Evolutionary conservation across 371 early-diverging fungal species (phyloP).

Genomic region (Saksenaea oblongispora): DNA sequence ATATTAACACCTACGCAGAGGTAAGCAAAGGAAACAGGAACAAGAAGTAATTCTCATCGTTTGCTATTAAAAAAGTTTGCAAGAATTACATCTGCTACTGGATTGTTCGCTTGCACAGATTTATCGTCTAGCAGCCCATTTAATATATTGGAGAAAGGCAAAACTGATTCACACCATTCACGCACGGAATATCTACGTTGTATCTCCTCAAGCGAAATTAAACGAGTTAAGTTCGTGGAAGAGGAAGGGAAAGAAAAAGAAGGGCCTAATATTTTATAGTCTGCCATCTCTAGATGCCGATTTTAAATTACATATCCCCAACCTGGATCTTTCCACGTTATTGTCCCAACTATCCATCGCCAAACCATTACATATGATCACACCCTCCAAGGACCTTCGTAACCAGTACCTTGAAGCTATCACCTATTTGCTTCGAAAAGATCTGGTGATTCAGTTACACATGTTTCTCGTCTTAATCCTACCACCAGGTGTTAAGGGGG

Average conservation of each 20-base stretch:
- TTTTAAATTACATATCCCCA: conserved; percentile 67
- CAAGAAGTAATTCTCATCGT: background rate
- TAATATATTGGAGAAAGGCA: conserved; percentile 91
- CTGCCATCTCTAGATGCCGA: conserved; percentile 56
- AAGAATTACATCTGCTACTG: conserved; percentile 76
- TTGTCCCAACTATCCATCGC: conserved; percentile 77
- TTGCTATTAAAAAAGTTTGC: conserved; percentile 51
- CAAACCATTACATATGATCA: conserved; percentile 65
- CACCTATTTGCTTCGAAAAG: conserved; percentile 78
- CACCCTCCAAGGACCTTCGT: conserved; percentile 65
- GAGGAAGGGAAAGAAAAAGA: no score
- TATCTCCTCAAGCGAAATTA: conserved; percentile 67
- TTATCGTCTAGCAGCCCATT: conserved; percentile 84
- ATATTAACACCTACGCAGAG: conserved; percentile 86
- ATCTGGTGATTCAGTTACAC: conserved; percentile 80
- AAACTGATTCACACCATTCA: conserved; percentile 83
- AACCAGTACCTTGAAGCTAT: conserved; percentile 80
- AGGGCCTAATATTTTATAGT: conserved; percentile 18
- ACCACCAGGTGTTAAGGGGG: conserved; percentile 28
- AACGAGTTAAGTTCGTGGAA: conserved; percentile 38
- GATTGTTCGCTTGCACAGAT: conserved; percentile 92
- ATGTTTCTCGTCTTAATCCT: conserved; percentile 76
- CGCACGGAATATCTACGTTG: conserved; percentile 78
- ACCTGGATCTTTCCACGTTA: conserved; percentile 68
- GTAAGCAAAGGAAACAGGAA: conserved; percentile 30